phyloP scores from a whole-genome alignment of 768 basidiomycete species.

The Hygrophoropsis aurantiaca region DNA sequence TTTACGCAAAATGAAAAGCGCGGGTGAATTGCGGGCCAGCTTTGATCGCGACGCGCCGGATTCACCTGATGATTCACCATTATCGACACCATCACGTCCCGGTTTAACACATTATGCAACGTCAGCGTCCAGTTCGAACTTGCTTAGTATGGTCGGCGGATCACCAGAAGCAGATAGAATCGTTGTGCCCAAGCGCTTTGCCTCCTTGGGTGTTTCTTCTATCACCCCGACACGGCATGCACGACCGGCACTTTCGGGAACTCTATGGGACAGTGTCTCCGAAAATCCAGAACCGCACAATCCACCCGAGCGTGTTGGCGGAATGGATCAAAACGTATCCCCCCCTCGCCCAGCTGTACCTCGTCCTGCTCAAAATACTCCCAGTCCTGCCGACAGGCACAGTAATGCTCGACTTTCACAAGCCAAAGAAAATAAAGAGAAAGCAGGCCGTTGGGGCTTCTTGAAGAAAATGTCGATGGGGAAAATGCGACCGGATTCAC shows the following conservation, averaged over 20 bases:
- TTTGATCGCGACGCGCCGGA: conserved; percentile 20
- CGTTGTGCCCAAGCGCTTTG: conserved; percentile 55
- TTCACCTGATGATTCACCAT: conserved; percentile 22
- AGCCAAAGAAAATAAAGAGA: conserved; percentile 38
- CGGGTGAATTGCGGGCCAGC: conserved; percentile 65
- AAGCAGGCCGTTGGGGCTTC: conserved; percentile 88
- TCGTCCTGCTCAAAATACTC: conserved; percentile 13
- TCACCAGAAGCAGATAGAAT: conserved; percentile 36
- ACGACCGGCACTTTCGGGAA: conserved; percentile 40
- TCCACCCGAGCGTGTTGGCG: conserved; percentile 17
- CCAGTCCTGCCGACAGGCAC: conserved; percentile 25
- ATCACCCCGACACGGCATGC: conserved; percentile 32
- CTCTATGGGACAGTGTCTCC: conserved; percentile 52
- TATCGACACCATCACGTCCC: conserved; percentile 39
- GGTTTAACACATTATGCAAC: conserved; percentile 50
- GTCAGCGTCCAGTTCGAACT: conserved; percentile 71
- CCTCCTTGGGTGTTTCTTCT: conserved; percentile 60
- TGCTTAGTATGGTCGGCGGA: conserved; percentile 39
- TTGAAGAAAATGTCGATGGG: conserved; percentile 99
- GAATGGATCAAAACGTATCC: conserved; percentile 25
- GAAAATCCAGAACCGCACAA: conserved; percentile 23
- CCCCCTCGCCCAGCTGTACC: conserved; percentile 20
- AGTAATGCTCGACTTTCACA: conserved; percentile 15
- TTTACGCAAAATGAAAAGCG: conserved; percentile 83
- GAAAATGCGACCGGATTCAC: conserved; percentile 72